Percentiles rank a stretch among this genome's conserved stretches.
Evolutionary conservation across 2,329 filamentous ascomycete species (phyloP).

Genomic region (Cladosporium sp.): DNA sequence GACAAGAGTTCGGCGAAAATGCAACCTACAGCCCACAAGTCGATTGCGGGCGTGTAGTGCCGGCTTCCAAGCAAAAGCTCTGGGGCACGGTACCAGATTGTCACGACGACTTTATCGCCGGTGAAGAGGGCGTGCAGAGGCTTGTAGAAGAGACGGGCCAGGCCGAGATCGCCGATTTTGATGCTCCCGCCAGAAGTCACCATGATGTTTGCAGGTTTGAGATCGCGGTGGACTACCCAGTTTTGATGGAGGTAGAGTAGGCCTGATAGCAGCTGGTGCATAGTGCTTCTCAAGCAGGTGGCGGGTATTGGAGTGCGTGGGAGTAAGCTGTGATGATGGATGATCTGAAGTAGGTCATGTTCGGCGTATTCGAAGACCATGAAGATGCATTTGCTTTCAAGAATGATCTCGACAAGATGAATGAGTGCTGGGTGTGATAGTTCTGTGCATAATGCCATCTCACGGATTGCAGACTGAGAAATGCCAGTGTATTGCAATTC

Average conservation of each 20-base stretch:
- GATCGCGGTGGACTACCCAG: constrained; percentile 94
- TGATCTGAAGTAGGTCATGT: constrained; percentile 95
- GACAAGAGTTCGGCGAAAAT: constrained; percentile 95
- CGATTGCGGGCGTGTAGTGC: constrained; percentile 97
- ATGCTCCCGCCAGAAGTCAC: constrained; percentile 88
- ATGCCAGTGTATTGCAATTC: constrained; percentile 97
- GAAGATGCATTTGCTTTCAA: constrained; percentile 98
- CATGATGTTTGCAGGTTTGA: constrained; percentile 99
- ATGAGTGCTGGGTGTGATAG: constrained; percentile 88
- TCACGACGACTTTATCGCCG: constrained; percentile 97
- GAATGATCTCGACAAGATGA: constrained; percentile 87
- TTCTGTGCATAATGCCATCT: constrained; percentile 96
- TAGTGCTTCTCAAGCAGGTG: constrained; percentile 84
- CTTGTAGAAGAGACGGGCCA: constrained; percentile 91
- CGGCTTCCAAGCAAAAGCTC: constrained; percentile 87
- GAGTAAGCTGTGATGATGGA: constrained; percentile 93
- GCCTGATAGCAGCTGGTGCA: constrained; percentile 94
- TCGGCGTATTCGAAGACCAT: constrained; percentile 99
- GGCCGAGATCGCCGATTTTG: constrained; percentile 90
- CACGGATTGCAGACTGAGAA: constrained; percentile 92
- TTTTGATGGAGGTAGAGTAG: constrained; percentile 93
- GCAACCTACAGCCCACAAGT: constrained; percentile 96
- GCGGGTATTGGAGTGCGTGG: constrained; percentile 86
- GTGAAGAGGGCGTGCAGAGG: constrained; percentile 87
- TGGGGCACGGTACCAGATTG: constrained; percentile 97